Conservation (phyloP, 2,329 filamentous ascomycete species). For the Ophiocordyceps camponoti-saundersi region DNA sequence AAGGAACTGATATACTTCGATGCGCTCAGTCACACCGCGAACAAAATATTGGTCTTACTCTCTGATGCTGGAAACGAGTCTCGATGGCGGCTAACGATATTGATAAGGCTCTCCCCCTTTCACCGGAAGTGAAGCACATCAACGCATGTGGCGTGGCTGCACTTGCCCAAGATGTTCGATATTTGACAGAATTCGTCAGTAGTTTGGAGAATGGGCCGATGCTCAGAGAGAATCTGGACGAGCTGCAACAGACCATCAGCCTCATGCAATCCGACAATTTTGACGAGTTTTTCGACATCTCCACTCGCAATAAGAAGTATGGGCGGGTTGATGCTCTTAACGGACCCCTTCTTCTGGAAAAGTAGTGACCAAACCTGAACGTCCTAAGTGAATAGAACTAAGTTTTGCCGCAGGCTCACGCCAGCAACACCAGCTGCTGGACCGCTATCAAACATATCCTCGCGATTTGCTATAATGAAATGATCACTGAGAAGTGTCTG, state of each 20-base stretch:
- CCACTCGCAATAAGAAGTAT: conserved; percentile 81
- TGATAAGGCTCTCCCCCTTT: conserved; percentile 54
- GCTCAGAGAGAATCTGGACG: conserved; percentile 75
- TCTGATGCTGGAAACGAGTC: neutral
- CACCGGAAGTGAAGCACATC: conserved; percentile 65
- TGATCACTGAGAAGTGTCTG: conserved; percentile 2
- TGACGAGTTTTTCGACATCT: conserved; percentile 95
- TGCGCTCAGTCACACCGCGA: conserved; percentile 76
- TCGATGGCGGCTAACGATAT: conserved; percentile 4
- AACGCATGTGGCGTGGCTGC: conserved; percentile 72
- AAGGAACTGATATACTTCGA: conserved; percentile 98
- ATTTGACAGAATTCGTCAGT: conserved; percentile 74
- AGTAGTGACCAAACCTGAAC: conserved; percentile 34
- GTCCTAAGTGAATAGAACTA: neutral
- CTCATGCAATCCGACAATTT: conserved; percentile 77
- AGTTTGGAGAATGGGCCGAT: conserved; percentile 73
- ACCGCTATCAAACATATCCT: conserved; percentile 57
- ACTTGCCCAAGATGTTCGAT: conserved; percentile 67
- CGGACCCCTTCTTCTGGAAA: conserved; percentile 79
- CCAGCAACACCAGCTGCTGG: conserved; percentile 40
- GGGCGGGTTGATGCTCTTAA: conserved; percentile 83
- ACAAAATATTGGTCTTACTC: conserved; percentile 52
- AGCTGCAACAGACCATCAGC: conserved; percentile 81
- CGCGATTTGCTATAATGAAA: conserved; percentile 49
- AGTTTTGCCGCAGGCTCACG: conserved; percentile 37